A percentile compares a stretch with the other conserved stretches of the same genome.
Conservation (phyloP, 306 rosid genomes). For the Fragaria vesca region DNA sequence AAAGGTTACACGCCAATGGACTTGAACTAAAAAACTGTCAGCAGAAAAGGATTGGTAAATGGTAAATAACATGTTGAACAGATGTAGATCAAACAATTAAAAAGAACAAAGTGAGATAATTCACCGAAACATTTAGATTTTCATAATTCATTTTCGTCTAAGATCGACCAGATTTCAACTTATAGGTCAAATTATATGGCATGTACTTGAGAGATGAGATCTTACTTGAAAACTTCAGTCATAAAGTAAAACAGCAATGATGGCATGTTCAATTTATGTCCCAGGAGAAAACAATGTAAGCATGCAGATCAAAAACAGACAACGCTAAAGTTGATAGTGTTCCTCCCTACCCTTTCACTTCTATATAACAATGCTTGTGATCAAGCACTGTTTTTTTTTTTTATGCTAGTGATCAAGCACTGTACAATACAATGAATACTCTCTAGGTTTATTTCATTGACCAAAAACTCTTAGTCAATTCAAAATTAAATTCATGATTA, state of each 20-base stretch:
- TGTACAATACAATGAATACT: not conserved
- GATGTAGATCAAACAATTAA: slow-evolving; percentile 5
- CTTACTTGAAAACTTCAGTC: not conserved
- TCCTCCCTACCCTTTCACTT: not conserved
- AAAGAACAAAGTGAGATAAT: not conserved
- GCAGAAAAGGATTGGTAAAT: slow-evolving; percentile 3
- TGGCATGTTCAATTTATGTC: not conserved
- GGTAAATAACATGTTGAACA: not conserved
- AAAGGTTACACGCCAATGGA: slow-evolving; percentile 43
- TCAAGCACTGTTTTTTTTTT: not conserved
- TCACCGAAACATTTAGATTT: not conserved
- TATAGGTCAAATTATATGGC: not conserved
- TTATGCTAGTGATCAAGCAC: not conserved
- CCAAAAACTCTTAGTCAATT: not conserved
- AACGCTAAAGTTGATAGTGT: not conserved
- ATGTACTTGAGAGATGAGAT: not conserved
- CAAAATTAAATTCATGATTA: not conserved
- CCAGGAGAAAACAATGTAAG: not conserved
- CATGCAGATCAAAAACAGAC: not conserved
- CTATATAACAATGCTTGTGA: not conserved
- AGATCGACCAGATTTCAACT: not conserved
- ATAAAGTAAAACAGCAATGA: not conserved
- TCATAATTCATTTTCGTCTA: not conserved
- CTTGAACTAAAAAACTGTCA: slow-evolving; percentile 42
- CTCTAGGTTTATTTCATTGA: not conserved